phyloP scores from a whole-genome alignment of 768 basidiomycete genomes.

The Gautieria morchelliformis region DNA sequence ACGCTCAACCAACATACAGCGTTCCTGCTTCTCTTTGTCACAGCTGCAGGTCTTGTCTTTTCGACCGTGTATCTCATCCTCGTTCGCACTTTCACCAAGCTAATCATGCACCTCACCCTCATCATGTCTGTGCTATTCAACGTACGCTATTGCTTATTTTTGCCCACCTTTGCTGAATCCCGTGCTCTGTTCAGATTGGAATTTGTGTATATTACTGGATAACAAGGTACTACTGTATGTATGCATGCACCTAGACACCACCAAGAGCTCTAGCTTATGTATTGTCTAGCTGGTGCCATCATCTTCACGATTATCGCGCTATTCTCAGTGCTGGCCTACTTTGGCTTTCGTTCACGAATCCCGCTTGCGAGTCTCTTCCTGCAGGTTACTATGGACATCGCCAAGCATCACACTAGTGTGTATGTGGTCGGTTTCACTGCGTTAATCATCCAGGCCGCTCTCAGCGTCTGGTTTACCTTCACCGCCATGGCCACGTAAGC shows the following conservation, averaged over 20 bases:
- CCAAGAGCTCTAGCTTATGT: background rate
- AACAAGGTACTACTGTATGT: slow-evolving; percentile 56
- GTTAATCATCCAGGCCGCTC: slow-evolving; percentile 58
- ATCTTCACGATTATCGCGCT: slow-evolving; percentile 76
- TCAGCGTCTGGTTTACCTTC: slow-evolving; percentile 76
- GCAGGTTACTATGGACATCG: slow-evolving; percentile 76
- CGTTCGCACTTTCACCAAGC: slow-evolving; percentile 58
- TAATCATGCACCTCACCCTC: slow-evolving; percentile 71
- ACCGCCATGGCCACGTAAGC: slow-evolving; percentile 63
- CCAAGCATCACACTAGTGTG: slow-evolving; percentile 74
- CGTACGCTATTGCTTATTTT: slow-evolving; percentile 32
- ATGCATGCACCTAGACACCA: background rate
- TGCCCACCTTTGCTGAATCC: slow-evolving; percentile 12
- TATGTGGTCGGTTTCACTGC: slow-evolving; percentile 68
- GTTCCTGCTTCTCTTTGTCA: slow-evolving; percentile 67
- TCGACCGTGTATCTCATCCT: slow-evolving; percentile 61
- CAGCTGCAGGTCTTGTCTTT: slow-evolving; percentile 56
- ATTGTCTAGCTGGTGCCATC: slow-evolving; percentile 58
- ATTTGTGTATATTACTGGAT: slow-evolving; percentile 72
- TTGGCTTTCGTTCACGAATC: slow-evolving; percentile 60
- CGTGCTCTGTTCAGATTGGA: slow-evolving; percentile 32
- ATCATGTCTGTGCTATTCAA: slow-evolving; percentile 53
- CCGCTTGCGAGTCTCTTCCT: slow-evolving; percentile 70
- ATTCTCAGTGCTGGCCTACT: slow-evolving; percentile 67
- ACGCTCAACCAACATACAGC: slow-evolving; percentile 67